Conservation (phyloP, 768 basidiomycete genomes). For the Tricholoma saponaceum region DNA sequence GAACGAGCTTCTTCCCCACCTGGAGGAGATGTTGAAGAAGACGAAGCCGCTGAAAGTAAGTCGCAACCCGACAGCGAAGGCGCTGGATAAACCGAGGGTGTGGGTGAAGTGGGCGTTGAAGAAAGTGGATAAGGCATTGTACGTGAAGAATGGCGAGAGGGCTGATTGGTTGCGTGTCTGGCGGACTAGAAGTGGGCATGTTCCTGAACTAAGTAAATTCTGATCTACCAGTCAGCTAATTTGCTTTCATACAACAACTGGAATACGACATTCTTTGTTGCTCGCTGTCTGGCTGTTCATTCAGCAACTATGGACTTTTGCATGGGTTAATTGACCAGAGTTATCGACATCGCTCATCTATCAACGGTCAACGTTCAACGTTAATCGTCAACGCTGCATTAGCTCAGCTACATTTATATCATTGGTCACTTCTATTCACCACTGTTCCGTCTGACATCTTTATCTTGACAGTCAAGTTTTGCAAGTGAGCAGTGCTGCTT, state of each 20-base stretch:
- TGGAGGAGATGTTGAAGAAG: slow-evolving; percentile 26
- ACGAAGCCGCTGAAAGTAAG: slow-evolving; percentile 8
- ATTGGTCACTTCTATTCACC: too few species aligned
- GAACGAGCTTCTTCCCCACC: slow-evolving; percentile 35
- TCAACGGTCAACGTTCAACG: too few species aligned
- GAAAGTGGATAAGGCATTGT: slow-evolving; percentile 24
- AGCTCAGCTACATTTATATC: too few species aligned
- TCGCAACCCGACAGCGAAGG: slow-evolving; percentile 3
- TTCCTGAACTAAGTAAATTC: slow-evolving; percentile 1
- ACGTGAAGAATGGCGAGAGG: slow-evolving; percentile 14
- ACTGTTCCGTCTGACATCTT: too few species aligned
- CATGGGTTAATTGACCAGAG: too few species aligned
- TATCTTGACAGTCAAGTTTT: too few species aligned
- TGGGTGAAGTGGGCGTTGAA: slow-evolving; percentile 28
- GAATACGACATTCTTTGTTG: not conserved
- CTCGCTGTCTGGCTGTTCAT: not conserved
- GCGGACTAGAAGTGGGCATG: slow-evolving; percentile 14
- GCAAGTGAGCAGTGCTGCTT: too few species aligned
- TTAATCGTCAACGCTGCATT: too few species aligned
- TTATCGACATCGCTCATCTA: too few species aligned
- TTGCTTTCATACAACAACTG: not conserved
- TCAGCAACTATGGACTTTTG: too few species aligned
- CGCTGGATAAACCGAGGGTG: slow-evolving; percentile 14
- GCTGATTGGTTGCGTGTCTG: slow-evolving; percentile 31
- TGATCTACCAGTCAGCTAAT: not conserved